Evolutionary conservation across 371 early-diverging fungal species (phyloP).

Genomic region (Nematocida sp.): DNA sequence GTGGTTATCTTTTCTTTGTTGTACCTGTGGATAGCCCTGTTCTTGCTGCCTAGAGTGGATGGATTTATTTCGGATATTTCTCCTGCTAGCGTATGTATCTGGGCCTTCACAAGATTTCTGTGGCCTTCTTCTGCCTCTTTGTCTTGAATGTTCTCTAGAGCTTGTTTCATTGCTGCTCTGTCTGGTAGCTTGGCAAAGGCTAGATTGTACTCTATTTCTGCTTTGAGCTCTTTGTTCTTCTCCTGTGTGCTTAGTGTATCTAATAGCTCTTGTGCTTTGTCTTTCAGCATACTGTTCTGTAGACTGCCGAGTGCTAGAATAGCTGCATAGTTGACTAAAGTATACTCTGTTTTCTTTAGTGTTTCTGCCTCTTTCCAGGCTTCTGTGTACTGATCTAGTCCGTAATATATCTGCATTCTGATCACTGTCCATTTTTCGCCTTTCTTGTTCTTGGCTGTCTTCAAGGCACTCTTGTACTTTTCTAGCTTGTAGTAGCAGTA

Average conservation of each 20-base stretch:
- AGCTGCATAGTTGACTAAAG: slow-evolving; percentile 41
- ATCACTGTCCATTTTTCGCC: slow-evolving; percentile 7
- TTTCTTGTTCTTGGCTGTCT: slow-evolving; percentile 32
- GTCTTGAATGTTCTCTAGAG: slow-evolving; percentile 7
- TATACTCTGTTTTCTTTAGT: not conserved
- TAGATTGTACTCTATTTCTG: slow-evolving; percentile 28
- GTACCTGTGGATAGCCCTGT: slow-evolving; percentile 31
- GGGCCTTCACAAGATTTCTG: slow-evolving; percentile 3
- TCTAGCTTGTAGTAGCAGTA: slow-evolving; percentile 45
- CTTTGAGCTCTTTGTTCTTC: not conserved
- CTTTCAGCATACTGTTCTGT: no score
- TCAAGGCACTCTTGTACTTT: slow-evolving; percentile 16
- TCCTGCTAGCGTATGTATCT: slow-evolving; percentile 2
- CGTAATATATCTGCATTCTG: slow-evolving; percentile 31
- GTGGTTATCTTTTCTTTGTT: not conserved
- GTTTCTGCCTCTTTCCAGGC: not conserved
- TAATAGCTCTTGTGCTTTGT: not conserved
- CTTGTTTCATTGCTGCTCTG: not conserved
- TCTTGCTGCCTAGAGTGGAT: not conserved
- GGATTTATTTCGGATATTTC: not conserved
- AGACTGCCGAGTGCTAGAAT: not conserved
- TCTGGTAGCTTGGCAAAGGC: slow-evolving; percentile 10
- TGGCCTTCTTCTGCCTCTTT: slow-evolving; percentile 4
- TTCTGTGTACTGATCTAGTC: slow-evolving; percentile 13
- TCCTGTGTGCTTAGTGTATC: not conserved